Percentiles rank a stretch among this genome's conserved stretches.
Evolutionary conservation across 768 basidiomycete genomes (phyloP).

Genomic region (Suillus plorans): DNA sequence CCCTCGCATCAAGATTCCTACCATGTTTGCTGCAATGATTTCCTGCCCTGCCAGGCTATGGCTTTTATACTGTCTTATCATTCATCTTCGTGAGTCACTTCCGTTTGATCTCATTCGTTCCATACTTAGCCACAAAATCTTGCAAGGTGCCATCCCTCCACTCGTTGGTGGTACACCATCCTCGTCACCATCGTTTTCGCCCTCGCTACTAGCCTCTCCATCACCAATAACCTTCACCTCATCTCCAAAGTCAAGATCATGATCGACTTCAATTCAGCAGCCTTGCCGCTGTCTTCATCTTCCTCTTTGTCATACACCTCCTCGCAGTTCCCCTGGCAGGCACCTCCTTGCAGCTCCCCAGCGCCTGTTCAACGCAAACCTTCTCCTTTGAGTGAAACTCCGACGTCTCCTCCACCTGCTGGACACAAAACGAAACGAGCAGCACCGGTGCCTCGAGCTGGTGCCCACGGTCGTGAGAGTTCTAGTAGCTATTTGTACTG

Average conservation of each 20-base stretch:
- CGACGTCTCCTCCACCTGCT: too few species aligned
- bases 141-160: too few species aligned
- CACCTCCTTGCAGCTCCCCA: too few species aligned
- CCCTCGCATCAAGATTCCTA: not conserved
- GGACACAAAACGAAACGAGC: not conserved
- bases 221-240: slow-evolving; percentile 58
- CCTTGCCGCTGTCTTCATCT: slow-evolving; percentile 40
- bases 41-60: too few species aligned
- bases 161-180: slow-evolving; percentile 16
- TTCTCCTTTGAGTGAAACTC: too few species aligned
- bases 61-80: too few species aligned
- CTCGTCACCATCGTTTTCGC: slow-evolving; percentile 32
- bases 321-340: too few species aligned
- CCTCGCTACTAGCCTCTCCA: slow-evolving; percentile 48
- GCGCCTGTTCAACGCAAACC: too few species aligned
- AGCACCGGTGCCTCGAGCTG: too few species aligned
- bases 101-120: too few species aligned
- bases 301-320: slow-evolving; percentile 58
- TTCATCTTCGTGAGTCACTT: too few species aligned
- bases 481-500: not conserved
- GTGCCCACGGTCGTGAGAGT: not conserved
- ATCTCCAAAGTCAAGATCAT: slow-evolving; percentile 56
- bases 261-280: slow-evolving; percentile 29
- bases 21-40: not conserved
- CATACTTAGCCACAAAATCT: too few species aligned